A percentile compares a stretch with the other conserved stretches of the same genome.
These are phyloP conservation scores for Ustilago vetiveriae DNA, from an alignment of 1,284 basidiomycete genomes.

Conservation along the genomic window DNA sequence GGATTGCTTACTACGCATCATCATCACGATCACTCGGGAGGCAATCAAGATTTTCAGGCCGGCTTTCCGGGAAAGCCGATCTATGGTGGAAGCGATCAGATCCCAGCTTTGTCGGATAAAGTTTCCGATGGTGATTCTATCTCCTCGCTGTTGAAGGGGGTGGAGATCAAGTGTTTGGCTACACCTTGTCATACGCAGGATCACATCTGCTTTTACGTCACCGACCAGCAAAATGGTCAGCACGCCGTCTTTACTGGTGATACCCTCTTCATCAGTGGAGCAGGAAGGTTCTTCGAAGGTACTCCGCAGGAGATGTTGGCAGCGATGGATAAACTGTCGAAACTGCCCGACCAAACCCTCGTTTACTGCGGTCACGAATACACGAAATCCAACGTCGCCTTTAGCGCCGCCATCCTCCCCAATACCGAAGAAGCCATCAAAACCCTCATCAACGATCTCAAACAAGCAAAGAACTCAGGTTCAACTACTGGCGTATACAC, in stretches of 20 bases:
- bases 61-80: slow-evolving; percentile 77
- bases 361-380: slow-evolving; percentile 84
- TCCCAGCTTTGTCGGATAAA: slow-evolving; percentile 76
- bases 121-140: slow-evolving; percentile 70
- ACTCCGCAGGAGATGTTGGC: slow-evolving; percentile 85
- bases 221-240: slow-evolving; percentile 68
- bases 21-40: slow-evolving; percentile 82
- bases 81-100: slow-evolving; percentile 82
- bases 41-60: slow-evolving; percentile 73
- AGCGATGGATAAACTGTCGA: slow-evolving; percentile 74
- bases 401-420: slow-evolving; percentile 73
- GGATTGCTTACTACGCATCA: slow-evolving; percentile 65
- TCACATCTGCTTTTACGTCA: slow-evolving; percentile 88
- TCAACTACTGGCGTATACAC: slow-evolving; percentile 81
- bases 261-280: slow-evolving; percentile 90
- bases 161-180: slow-evolving; percentile 70
- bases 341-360: slow-evolving; percentile 81
- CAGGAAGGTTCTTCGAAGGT: slow-evolving; percentile 97
- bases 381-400: slow-evolving; percentile 65
- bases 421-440: slow-evolving; percentile 71
- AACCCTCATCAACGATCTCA: slow-evolving; percentile 69
- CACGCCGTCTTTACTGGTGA: slow-evolving; percentile 89
- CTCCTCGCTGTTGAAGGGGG: slow-evolving; percentile 25
- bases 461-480: slow-evolving; percentile 67
- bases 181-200: slow-evolving; percentile 98